Base-by-base conservation (phyloP, 2,329 filamentous ascomycete genomes). In the Clarireedia monteithiana region DNA sequence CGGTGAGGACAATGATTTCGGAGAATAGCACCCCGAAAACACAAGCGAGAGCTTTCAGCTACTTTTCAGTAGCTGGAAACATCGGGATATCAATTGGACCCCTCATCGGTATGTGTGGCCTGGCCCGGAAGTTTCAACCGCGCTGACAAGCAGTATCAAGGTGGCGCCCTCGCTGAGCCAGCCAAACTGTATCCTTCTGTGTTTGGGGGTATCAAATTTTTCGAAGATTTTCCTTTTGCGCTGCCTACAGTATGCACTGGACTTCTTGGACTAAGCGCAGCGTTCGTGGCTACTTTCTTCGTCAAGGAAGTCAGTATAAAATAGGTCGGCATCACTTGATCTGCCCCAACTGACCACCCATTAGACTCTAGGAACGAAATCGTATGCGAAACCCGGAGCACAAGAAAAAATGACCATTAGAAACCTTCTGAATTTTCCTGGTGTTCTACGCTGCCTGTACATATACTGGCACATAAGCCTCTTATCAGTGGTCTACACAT, bases 41-140 rank as follows among this genome's bases (percentile, higher is more conserved):
- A 0, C 88, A 91, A 70, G 88, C 88, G 0, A 73, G 77, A 27
- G 83, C 85, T 0, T 94, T 91, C 66, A 84, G 84, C 65, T 87
- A 83, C 75, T 91, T 91, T 66, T 86, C 87, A 9, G 89, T 92
- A 66, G 75, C 80, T 0, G 82, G 83, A 4, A 92, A 92, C 61
- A 23, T 91, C 7, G 89, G 89, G 4, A 83, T 92, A 46, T 83
- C 89, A 57, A 30, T 89, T 2, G 89, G 88, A 0, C 86, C 88
- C 2, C 42, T 68, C 15, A 58, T 69, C 53, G 66, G 66, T 66
- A 60, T 17, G 44, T 48, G 6, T 38, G 20, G 9, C n/a, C 6
- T 5, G 23, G 64, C 89, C 7, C 15, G 6, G 12, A 48, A 14
- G 34, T 50, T 75, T 73, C 73, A 59, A 47, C 60, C 57, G 6